These are phyloP conservation scores for Apiospora saccharicola DNA, from an alignment of 2,329 filamentous ascomycete genomes.

Conservation along the genomic window DNA sequence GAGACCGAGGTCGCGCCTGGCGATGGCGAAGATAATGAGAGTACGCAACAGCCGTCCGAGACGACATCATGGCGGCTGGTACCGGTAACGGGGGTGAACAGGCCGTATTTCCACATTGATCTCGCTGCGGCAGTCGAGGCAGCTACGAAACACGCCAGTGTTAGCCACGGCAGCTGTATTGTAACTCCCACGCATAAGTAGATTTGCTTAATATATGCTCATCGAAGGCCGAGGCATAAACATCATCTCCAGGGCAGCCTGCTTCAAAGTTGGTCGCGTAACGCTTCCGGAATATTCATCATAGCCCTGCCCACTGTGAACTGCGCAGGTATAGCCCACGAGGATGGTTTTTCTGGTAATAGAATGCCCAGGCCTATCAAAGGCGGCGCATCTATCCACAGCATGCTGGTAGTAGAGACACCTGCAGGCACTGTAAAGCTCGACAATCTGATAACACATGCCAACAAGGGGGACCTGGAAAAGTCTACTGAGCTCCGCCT, in stretches of 20 bases:
- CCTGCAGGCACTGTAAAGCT: slow-evolving; percentile 85
- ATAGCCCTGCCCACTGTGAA: slow-evolving; percentile 53
- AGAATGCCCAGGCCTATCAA: slow-evolving; percentile 75
- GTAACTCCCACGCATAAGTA: neutral
- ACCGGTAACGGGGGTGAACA: slow-evolving; percentile 54
- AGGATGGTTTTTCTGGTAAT: slow-evolving; percentile 79
- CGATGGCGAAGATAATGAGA: slow-evolving; percentile 35
- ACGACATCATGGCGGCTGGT: slow-evolving; percentile 40
- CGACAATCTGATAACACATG: slow-evolving; percentile 90
- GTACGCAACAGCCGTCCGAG: neutral
- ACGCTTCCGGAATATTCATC: neutral
- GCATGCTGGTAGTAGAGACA: slow-evolving; percentile 90
- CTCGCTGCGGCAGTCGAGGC: slow-evolving; percentile 57
- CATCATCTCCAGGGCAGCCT: neutral
- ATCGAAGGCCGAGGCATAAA: too few relatives aligned
- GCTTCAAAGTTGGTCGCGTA: neutral
- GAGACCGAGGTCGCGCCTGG: slow-evolving; percentile 32
- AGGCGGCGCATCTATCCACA: slow-evolving; percentile 80
- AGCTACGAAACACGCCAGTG: slow-evolving; percentile 27
- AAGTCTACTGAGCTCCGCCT: neutral
- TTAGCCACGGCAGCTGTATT: neutral
- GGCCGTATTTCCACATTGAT: slow-evolving; percentile 62
- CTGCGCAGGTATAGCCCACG: slow-evolving; percentile 80
- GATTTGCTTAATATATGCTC: too few relatives aligned
- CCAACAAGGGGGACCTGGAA: neutral